Evolutionary conservation across 352 stramenopile genomes (phyloP).

Genomic region (Phytophthora tentaculata): DNA sequence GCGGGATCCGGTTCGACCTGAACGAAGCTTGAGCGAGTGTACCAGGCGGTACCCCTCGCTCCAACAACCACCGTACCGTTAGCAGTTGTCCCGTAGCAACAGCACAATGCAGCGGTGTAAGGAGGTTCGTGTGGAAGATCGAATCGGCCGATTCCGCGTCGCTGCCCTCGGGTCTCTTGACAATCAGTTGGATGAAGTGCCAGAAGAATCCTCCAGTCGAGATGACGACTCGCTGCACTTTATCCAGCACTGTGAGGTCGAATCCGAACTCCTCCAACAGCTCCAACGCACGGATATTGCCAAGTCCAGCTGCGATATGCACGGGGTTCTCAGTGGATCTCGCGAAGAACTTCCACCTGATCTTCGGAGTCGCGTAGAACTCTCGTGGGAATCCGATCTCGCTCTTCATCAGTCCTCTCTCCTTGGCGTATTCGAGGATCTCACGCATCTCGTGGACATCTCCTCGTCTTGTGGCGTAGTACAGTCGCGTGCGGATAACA

Average conservation of each 20-base stretch:
- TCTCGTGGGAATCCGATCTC: constrained; percentile 21
- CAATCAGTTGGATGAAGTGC: constrained; percentile 47
- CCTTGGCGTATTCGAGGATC: constrained; percentile 47
- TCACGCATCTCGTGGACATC: constrained; percentile 64
- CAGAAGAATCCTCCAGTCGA: constrained; percentile 74
- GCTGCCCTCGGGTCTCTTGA: constrained; percentile 31
- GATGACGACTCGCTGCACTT: constrained; percentile 61
- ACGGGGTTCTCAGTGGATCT: constrained; percentile 68
- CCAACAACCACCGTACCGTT: constrained; percentile 66
- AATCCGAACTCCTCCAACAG: constrained; percentile 60
- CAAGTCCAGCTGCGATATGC: constrained; percentile 65
- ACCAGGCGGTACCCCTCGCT: constrained; percentile 42
- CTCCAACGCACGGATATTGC: constrained; percentile 65
- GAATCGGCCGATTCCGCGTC: constrained; percentile 44
- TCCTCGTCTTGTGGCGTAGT: constrained; percentile 60
- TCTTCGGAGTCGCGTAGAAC: constrained; percentile 46
- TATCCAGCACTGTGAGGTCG: constrained; percentile 58
- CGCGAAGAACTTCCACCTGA: constrained; percentile 60
- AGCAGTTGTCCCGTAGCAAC: constrained; percentile 33
- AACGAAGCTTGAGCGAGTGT: constrained; percentile 34
- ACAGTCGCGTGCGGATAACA: constrained; percentile 58
- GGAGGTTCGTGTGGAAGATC: constrained; percentile 45
- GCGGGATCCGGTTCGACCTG: constrained; percentile 43
- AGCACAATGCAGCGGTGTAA: constrained; percentile 47
- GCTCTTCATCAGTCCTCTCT: constrained; percentile 42